A percentile compares a stretch with the other conserved stretches of the same genome.
Conservation (phyloP, 2,329 filamentous ascomycete species). For the Chrysoporthe cubensis region DNA sequence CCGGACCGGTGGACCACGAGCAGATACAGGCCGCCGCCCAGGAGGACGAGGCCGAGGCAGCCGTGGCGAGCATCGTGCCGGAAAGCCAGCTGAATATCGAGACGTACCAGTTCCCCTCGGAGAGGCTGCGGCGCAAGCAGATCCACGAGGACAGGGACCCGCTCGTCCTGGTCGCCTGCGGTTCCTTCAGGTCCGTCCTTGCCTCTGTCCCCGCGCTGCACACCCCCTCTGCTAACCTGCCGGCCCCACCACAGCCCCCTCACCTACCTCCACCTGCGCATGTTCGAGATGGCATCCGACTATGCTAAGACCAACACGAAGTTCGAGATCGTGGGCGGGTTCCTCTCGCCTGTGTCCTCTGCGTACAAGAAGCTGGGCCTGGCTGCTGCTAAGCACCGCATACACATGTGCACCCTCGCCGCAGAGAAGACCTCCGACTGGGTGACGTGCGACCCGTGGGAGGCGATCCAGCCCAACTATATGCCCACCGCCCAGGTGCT, state of each 20-base stretch:
- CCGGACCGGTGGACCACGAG: constrained; percentile 16
- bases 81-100: constrained; percentile 27
- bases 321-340: constrained; percentile 86
- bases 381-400: constrained; percentile 71
- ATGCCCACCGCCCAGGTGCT: constrained; percentile 87
- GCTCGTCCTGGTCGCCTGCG: constrained; percentile 42
- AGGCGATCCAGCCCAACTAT: constrained; percentile 83
- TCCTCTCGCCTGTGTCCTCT: constrained; percentile 73
- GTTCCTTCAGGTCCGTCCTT: constrained; percentile 39
- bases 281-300: constrained; percentile 44
- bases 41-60: constrained; percentile 8
- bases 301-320: constrained; percentile 43
- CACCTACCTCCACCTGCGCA: constrained; percentile 40
- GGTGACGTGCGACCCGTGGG: constrained; percentile 88
- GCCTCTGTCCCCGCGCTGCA: neutral
- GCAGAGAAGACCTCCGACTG: constrained; percentile 75
- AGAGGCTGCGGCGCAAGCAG: constrained; percentile 35
- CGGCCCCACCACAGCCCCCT: constrained; percentile 30
- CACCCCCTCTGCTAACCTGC: constrained; percentile 17
- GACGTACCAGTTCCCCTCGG: constrained; percentile 36
- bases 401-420: constrained; percentile 86
- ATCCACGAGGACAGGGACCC: constrained; percentile 37
- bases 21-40: constrained; percentile 1
- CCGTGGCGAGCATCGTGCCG: constrained; percentile 23
- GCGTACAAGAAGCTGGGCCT: constrained; percentile 79